Evolutionary conservation across 805 yeast species (phyloP).

Genomic region (Sugiyamaella lignohabitans): DNA sequence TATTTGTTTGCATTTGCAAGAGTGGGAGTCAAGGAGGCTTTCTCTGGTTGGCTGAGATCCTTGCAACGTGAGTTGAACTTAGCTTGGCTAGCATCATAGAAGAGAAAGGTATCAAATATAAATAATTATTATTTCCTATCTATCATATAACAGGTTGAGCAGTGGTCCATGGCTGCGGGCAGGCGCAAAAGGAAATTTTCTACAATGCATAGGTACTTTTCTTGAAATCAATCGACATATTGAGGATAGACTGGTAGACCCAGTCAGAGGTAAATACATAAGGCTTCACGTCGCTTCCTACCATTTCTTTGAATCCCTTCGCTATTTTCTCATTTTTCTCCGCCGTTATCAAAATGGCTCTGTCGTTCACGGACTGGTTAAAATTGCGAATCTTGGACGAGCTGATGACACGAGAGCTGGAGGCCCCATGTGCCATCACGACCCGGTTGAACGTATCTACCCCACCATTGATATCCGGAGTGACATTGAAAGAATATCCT

Average conservation of each 20-base stretch:
- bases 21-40: too few species aligned
- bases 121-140: too few species aligned
- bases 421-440: conserved; percentile 54
- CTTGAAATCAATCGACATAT: conserved; percentile 10
- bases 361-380: conserved; percentile 1
- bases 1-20: too few species aligned
- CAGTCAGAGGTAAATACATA: conserved; percentile 14
- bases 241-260: conserved; percentile 12
- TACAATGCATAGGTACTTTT: neutral
- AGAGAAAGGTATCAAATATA: too few species aligned
- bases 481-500: conserved; percentile 46
- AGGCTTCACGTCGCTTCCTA: neutral
- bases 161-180: too few species aligned
- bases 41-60: too few species aligned
- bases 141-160: too few species aligned
- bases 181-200: conserved; percentile 1
- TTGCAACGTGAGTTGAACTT: too few species aligned
- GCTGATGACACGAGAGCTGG: conserved; percentile 25
- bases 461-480: conserved; percentile 57
- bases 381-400: conserved; percentile 7
- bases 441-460: conserved; percentile 49
- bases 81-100: too few species aligned
- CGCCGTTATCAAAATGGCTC: conserved; percentile 10
- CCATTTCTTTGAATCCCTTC: conserved; percentile 1
- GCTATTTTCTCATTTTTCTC: neutral